These are phyloP conservation scores for Zizania latifolia DNA, from an alignment of 176 grass and related monocot genomes.

Conservation along the genomic window DNA sequence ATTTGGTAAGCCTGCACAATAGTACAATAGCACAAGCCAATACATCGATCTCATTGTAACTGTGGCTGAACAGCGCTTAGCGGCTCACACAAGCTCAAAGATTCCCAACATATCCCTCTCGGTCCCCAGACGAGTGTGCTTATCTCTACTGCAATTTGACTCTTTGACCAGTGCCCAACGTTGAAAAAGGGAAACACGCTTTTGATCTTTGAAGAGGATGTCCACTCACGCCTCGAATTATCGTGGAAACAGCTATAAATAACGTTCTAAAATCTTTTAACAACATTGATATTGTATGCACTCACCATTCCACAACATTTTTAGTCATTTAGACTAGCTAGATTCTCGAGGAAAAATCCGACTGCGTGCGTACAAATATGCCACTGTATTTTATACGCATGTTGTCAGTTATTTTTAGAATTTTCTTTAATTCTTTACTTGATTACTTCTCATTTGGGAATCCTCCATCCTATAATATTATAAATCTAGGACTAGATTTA, in stretches of 20 bases:
- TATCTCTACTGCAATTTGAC: neutral
- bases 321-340: no score
- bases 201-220: neutral
- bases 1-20: neutral
- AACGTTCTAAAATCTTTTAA: neutral
- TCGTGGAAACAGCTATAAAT: neutral
- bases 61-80: neutral
- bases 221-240: neutral
- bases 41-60: neutral
- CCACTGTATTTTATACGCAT: no score
- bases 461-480: no score
- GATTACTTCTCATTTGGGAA: no score
- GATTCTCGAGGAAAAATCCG: no score
- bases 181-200: neutral
- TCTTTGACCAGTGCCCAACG: neutral
- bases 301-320: neutral
- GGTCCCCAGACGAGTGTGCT: neutral
- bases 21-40: neutral
- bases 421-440: no score
- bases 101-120: neutral
- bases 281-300: neutral
- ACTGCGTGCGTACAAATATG: no score
- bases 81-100: neutral
- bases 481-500: no score
- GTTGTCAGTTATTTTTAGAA: no score